Evolutionary conservation across 164 flowering plant species (phyloP).

Genomic region (Buxus sempervirens): DNA sequence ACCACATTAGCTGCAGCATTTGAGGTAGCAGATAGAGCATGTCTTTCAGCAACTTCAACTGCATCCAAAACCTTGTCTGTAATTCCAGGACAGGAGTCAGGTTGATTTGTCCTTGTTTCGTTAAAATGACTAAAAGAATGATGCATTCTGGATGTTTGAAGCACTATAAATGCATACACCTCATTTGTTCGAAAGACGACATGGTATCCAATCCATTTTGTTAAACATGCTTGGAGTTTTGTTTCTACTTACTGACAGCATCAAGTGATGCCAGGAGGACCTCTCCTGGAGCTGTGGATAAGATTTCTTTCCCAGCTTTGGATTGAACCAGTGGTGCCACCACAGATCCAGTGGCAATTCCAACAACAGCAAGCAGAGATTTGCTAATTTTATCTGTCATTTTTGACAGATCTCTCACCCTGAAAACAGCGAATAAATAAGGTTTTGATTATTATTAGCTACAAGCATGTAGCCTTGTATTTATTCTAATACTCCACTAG

Average conservation of each 20-base stretch:
- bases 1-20: constrained; percentile 51
- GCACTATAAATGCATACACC: too few relatives aligned
- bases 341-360: constrained; percentile 54
- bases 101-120: not conserved
- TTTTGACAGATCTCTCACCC: constrained; percentile 70
- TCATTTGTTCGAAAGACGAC: too few relatives aligned
- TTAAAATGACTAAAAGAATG: not conserved
- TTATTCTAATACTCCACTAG: too few relatives aligned
- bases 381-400: constrained; percentile 82
- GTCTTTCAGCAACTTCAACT: constrained; percentile 62
- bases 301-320: constrained; percentile 60
- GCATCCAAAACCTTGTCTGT: constrained; percentile 37
- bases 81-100: constrained; percentile 4
- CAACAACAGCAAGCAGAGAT: constrained; percentile 57
- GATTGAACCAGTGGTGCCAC: constrained; percentile 58
- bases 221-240: not conserved
- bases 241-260: constrained; percentile 73
- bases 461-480: not conserved
- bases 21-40: constrained; percentile 52
- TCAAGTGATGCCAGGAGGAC: constrained; percentile 87
- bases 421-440: constrained; percentile 12
- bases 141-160: not conserved
- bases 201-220: too few relatives aligned
- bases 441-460: not conserved
- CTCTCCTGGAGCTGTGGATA: constrained; percentile 71